Base-by-base conservation (phyloP, 805 yeast genomes). In the Schwanniomyces occidentalis region DNA sequence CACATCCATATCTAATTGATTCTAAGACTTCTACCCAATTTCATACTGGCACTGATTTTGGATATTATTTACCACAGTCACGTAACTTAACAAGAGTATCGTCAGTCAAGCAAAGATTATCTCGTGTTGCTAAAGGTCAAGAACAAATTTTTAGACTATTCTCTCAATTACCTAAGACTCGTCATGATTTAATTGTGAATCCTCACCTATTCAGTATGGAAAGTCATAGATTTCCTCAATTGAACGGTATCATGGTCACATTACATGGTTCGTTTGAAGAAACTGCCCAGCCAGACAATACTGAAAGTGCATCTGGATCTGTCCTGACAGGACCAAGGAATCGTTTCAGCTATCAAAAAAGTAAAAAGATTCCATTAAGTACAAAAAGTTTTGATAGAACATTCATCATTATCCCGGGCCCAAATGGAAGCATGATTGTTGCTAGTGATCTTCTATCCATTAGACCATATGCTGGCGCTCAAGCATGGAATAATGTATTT, bases 231-330 rank as follows among this genome's bases (percentile, higher is more conserved):
- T 75, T 71, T 37, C 80, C 86, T 6, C 80, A 76, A 30, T 75
- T 89, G 18, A 76, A 80, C 33, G 96, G 95, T 5, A 78, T 93
- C 49, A 70, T 85, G 51, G 75, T 91, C 28, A 69, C 79, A 0
- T 61, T 91, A 10, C 99, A 93, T 63, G 99, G 99, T 4, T 81
- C 76, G 38, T 91, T 78, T 53, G 80, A 78, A 32, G 98, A 93
- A 59, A 56, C 62, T 15, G 80, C 66, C 0, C 69, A 67, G 14
- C 88, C 90, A 1, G 75, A 71, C 15, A 56, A 54, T 25, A 52
- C 47, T 12, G 27, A 44, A 10, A 49, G 33, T 25, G 34, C 32
- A 26, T 20, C 16, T 8, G 24, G 29, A 12, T 16, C 32, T 24
- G n/a, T n/a, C n/a, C n/a, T n/a, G n/a, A 20, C 20, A 12, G 42